Conservation (phyloP, 495 filamentous ascomycete species). For the Darksidea phi region DNA sequence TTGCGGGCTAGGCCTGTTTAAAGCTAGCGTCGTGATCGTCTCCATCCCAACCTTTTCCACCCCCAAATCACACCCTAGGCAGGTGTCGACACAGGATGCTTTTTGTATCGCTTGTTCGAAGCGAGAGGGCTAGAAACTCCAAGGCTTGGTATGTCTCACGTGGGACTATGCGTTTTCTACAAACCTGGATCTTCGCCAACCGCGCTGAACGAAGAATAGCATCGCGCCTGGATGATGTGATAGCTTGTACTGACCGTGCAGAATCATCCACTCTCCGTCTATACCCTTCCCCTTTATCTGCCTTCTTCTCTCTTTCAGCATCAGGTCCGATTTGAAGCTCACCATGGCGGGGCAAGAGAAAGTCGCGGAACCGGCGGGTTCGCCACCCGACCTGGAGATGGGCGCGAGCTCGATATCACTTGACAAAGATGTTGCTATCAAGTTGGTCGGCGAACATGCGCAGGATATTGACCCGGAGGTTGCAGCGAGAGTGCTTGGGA, state of each 20-base stretch:
- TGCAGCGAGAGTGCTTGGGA: conserved; percentile 59
- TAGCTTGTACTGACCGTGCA: not conserved
- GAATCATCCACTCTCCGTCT: not conserved
- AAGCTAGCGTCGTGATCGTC: too few species aligned
- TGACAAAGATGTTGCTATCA: conserved; percentile 51
- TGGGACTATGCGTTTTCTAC: not conserved
- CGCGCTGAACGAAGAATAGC: not conserved
- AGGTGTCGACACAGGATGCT: not conserved
- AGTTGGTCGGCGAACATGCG: conserved; percentile 54
- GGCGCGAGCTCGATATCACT: conserved; percentile 15
- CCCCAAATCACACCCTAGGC: not conserved
- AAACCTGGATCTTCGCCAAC: not conserved
- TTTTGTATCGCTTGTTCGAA: not conserved
- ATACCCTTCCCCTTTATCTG: not conserved
- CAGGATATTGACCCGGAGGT: conserved; percentile 53
- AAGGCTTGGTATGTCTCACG: not conserved
- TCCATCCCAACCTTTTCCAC: too few species aligned
- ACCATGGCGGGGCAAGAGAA: conserved; percentile 1
- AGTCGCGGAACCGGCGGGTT: not conserved
- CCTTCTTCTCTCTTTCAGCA: not conserved
- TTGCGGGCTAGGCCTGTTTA: too few species aligned
- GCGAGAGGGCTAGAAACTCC: not conserved
- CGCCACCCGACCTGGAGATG: not conserved
- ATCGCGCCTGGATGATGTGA: not conserved
- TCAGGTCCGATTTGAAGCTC: not conserved